Evolutionary conservation across 805 yeast genomes (phyloP), one percentile per base, ranked within the genome.

Genomic region (Yarrowia osloensis): DNA sequence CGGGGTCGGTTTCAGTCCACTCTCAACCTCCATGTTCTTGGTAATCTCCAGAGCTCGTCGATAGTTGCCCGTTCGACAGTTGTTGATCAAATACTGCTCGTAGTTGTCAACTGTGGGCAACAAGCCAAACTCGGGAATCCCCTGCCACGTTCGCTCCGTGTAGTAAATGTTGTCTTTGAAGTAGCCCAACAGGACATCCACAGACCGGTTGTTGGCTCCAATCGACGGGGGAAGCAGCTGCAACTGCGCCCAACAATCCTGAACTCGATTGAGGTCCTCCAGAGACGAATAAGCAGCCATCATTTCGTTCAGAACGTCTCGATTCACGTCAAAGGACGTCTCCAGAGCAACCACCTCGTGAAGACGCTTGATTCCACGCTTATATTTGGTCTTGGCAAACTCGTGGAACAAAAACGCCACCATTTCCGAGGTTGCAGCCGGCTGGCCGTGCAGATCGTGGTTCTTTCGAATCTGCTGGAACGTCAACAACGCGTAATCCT

Each of bases 281-380:
- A 88, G 73, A 50, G 84, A 80, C 39, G 87, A 79, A 72, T 87
- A 88, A 0, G 91, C 90, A 55, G 84, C 86, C 76, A 90, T 81
- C 46, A 88, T 76, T 1, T 87, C 75, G 74, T 90, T 89, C 74
- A 88, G 81, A 35, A 90, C 74, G 12, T 77, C 78, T 12, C 87
- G 81, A 70, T 88, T 87, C 68, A 86, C 81, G 68, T 81, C 83
- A 47, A 88, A 76, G 12, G 80, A 76, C 57, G 83, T 70, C 69
- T 90, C 96, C 81, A 87, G 82, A 67, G 88, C 86, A 73, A 88
- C 77, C 55, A 83, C 81, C 66, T 85, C 82, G 70, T 89, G 91
- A 3, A 90, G 75, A 67, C 86, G 88, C 59, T 79, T 79, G 19
- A 89, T 85, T 0, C 94, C 95, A 8, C 86, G 87, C 67, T 83